These are phyloP conservation scores for Zygosaccharomyces bisporus DNA, from an alignment of 805 yeast genomes.

Conservation along the genomic window DNA sequence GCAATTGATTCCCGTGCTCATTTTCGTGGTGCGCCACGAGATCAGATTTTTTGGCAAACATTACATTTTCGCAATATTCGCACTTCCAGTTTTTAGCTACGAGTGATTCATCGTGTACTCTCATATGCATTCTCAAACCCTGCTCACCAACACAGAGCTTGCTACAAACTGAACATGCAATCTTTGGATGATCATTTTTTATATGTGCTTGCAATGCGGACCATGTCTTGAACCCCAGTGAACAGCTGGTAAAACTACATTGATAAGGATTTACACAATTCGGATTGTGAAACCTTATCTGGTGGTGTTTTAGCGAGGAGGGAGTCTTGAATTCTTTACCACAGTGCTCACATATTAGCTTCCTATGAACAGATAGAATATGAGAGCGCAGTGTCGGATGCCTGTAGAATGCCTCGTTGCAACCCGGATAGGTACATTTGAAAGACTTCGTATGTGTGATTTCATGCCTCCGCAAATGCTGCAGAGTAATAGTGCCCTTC, in stretches of 20 bases:
- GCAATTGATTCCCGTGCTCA: conserved; percentile 37
- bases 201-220: conserved; percentile 67
- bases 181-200: conserved; percentile 67
- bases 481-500: conserved; percentile 75
- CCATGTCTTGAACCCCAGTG: conserved; percentile 61
- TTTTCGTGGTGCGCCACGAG: conserved; percentile 52
- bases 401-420: conserved; percentile 65
- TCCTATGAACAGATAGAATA: conserved; percentile 55
- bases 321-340: conserved; percentile 61
- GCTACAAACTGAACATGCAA: conserved; percentile 61
- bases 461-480: conserved; percentile 81
- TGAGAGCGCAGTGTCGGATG: conserved; percentile 77
- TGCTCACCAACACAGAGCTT: conserved; percentile 68
- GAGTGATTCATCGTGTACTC: conserved; percentile 54
- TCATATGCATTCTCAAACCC: conserved; percentile 72
- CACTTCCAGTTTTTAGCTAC: conserved; percentile 67
- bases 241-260: conserved; percentile 63
- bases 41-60: conserved; percentile 55
- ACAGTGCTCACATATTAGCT: conserved; percentile 59
- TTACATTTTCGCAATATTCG: conserved; percentile 43
- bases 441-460: conserved; percentile 71
- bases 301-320: conserved; percentile 62
- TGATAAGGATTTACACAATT: conserved; percentile 39
- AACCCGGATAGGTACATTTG: conserved; percentile 55
- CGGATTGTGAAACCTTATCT: conserved; percentile 59